These are phyloP conservation scores for Saccharomycopsis hybrid DNA, from an alignment of 1,139 yeast species.

Conservation along the genomic window DNA sequence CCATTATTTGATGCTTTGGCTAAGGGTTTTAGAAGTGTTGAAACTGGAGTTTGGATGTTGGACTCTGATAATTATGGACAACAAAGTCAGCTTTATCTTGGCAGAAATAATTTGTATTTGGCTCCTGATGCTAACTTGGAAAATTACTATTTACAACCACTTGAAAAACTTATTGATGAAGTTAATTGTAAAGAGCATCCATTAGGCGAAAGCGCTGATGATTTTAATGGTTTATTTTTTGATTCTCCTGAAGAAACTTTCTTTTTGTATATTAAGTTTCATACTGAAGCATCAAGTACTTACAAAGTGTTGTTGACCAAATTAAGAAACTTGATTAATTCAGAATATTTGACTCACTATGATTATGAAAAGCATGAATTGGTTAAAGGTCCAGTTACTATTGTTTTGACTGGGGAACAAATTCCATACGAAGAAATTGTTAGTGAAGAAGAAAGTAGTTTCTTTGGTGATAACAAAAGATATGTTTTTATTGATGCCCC, in stretches of 20 bases:
- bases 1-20: constrained; percentile 48
- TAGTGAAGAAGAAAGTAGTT: constrained; percentile 20
- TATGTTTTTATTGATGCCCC: constrained; percentile 34
- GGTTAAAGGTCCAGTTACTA: constrained; percentile 12
- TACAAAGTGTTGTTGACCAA: constrained; percentile 30
- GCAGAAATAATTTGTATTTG: constrained; percentile 50
- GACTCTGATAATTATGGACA: constrained; percentile 4
- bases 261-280: constrained; percentile 41
- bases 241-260: constrained; percentile 36
- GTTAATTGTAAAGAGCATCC: constrained; percentile 30
- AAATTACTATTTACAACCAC: constrained; percentile 47
- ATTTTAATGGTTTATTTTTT: constrained; percentile 37
- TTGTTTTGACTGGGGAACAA: constrained; percentile 10
- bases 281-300: constrained; percentile 26
- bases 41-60: constrained; percentile 47
- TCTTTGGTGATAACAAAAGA: constrained; percentile 24
- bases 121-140: constrained; percentile 39
- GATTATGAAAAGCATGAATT: constrained; percentile 12
- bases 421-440: constrained; percentile 8
- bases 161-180: constrained; percentile 40
- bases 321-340: constrained; percentile 24
- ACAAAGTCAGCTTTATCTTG: constrained; percentile 44
- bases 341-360: constrained; percentile 15
- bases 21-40: constrained; percentile 44
- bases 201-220: constrained; percentile 10